These are phyloP conservation scores for Umbelopsis sp. DNA, from an alignment of 192 early-diverging fungal species.

Conservation along the genomic window DNA sequence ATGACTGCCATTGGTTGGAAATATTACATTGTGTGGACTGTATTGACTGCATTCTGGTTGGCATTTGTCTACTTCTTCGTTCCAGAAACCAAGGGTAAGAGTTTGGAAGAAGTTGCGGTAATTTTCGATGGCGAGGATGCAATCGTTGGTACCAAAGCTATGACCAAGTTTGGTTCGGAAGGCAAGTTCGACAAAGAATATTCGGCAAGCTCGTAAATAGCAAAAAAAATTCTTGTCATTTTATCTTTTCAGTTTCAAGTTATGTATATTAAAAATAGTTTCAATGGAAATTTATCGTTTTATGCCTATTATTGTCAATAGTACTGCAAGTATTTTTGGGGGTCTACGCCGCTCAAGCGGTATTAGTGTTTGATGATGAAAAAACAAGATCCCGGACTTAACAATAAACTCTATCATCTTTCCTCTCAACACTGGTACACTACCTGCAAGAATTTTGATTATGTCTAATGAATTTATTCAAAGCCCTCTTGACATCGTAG, in stretches of 20 bases:
- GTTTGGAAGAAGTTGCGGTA: no score
- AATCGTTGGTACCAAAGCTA: neutral
- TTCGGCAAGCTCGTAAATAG: neutral
- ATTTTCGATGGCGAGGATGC: slow-evolving; percentile 35
- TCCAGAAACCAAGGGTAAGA: slow-evolving; percentile 45
- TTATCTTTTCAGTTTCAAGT: slow-evolving; percentile 5
- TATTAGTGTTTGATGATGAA: neutral
- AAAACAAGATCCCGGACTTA: slow-evolving; percentile 1
- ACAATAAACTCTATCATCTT: no score
- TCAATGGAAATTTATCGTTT: neutral
- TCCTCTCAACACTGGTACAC: no score
- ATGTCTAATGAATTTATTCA: no score
- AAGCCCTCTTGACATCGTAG: no score
- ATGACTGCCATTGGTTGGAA: slow-evolving; percentile 5
- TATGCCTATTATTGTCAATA: neutral
- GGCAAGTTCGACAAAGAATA: slow-evolving; percentile 6
- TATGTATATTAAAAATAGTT: neutral
- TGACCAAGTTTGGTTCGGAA: neutral
- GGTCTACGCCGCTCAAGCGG: neutral
- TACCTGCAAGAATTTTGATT: no score
- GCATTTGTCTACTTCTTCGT: slow-evolving; percentile 47
- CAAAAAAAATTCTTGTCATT: neutral
- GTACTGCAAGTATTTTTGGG: neutral
- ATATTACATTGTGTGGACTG: slow-evolving; percentile 17
- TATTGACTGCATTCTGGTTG: slow-evolving; percentile 10